phyloP scores from a whole-genome alignment of 2,329 filamentous ascomycete genomes.

The Cladosporium austrohemisphaericum region DNA sequence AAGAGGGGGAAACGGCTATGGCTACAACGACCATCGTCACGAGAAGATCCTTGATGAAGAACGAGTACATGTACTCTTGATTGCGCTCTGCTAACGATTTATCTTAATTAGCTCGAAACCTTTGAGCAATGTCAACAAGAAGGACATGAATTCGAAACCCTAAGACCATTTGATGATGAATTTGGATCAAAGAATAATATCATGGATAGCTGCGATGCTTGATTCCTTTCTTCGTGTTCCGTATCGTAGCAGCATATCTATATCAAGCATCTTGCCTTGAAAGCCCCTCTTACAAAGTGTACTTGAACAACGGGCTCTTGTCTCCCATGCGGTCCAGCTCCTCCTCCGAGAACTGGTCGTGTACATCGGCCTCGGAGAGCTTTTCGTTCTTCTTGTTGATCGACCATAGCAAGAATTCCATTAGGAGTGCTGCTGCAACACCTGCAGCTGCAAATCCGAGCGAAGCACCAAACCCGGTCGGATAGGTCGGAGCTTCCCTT shows the following conservation, averaged over 20 bases:
- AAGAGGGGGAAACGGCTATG: not conserved
- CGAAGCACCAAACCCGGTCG: constrained; percentile 36
- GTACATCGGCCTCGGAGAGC: constrained; percentile 34
- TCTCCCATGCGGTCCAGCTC: constrained; percentile 38
- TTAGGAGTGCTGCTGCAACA: constrained; percentile 24
- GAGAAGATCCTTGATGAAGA: too few species aligned
- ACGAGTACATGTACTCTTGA: too few species aligned
- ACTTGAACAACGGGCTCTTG: constrained; percentile 38
- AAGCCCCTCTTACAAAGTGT: constrained; percentile 25
- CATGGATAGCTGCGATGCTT: too few species aligned
- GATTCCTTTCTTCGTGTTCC: too few species aligned
- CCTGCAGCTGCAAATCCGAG: constrained; percentile 27
- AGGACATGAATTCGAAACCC: too few species aligned
- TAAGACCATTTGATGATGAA: too few species aligned
- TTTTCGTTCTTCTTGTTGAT: constrained; percentile 35
- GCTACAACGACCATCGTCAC: too few species aligned
- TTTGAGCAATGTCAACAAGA: too few species aligned
- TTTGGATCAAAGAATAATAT: too few species aligned
- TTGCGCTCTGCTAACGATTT: too few species aligned
- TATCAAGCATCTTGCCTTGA: too few species aligned
- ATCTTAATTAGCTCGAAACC: too few species aligned
- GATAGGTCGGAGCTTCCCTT: constrained; percentile 35
- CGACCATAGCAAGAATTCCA: constrained; percentile 31
- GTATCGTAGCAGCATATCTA: not conserved
- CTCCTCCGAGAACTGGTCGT: constrained; percentile 33